These are phyloP conservation scores for Triticum aestivum DNA, from an alignment of 176 grass and related monocot species.

Conservation along the genomic window DNA sequence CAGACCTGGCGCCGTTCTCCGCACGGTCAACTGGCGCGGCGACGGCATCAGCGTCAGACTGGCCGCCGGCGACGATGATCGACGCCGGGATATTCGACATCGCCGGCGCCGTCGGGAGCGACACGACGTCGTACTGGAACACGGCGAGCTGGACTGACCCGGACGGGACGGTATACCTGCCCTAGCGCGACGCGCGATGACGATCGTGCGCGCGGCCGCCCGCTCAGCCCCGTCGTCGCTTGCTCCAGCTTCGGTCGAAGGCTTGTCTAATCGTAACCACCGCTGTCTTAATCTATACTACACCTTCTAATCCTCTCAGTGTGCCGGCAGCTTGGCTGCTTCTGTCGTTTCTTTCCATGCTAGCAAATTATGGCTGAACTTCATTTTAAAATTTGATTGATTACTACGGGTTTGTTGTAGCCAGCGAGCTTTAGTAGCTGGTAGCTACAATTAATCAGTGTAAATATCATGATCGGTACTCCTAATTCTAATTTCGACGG, in stretches of 20 bases:
- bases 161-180: conserved; percentile 9
- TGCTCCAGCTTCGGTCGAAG: not conserved
- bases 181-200: not conserved
- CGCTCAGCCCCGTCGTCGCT: not conserved
- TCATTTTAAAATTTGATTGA: too few species aligned
- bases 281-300: not conserved
- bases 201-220: not conserved
- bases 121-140: conserved; percentile 22
- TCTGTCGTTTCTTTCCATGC: not conserved
- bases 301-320: not conserved
- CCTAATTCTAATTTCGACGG: not conserved
- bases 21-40: not conserved
- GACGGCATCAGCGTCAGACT: not conserved
- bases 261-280: not conserved
- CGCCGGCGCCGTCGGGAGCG: not conserved
- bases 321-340: not conserved
- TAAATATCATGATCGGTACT: not conserved
- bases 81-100: conserved; percentile 14
- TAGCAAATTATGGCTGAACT: not conserved
- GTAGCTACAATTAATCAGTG: not conserved
- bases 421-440: not conserved
- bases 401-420: not conserved
- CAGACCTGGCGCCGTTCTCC: not conserved
- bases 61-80: not conserved
- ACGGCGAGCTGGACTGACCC: conserved; percentile 24